Evolutionary conservation across 176 grass and related monocot species (phyloP).

Genomic region (Carex littledalei): DNA sequence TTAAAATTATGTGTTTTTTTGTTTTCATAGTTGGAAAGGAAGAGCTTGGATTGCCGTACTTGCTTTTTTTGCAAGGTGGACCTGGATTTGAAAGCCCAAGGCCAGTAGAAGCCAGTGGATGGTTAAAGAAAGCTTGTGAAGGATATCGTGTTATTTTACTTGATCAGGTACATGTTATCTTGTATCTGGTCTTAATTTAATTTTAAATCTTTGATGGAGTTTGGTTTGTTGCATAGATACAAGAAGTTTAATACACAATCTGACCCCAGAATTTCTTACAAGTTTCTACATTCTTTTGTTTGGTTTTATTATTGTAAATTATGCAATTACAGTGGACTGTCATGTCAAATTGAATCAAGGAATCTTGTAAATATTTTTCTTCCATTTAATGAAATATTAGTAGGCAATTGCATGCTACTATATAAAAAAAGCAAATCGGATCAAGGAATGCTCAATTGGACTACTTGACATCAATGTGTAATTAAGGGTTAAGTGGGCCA

Average conservation of each 20-base stretch:
- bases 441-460: not conserved
- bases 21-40: conserved; percentile 65
- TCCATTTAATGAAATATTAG: too few species aligned
- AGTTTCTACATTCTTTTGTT: not conserved
- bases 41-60: conserved; percentile 52
- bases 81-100: conserved; percentile 86
- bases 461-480: not conserved
- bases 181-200: not conserved
- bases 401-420: too few species aligned
- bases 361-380: not conserved
- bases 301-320: not conserved
- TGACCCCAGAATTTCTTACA: not conserved
- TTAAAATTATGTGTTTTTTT: not conserved
- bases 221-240: not conserved
- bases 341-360: not conserved
- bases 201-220: not conserved
- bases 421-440: not conserved
- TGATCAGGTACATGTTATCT: conserved; percentile 49
- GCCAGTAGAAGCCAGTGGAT: conserved; percentile 63
- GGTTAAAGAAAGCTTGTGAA: conserved; percentile 91
- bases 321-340: not conserved
- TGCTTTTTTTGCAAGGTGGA: conserved; percentile 86
- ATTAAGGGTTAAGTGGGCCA: not conserved
- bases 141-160: conserved; percentile 67
- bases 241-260: not conserved